Evolutionary conservation across 257 asterid species (phyloP), one percentile per base, ranked within the genome.

Genomic region (Solanum tarapatanum): DNA sequence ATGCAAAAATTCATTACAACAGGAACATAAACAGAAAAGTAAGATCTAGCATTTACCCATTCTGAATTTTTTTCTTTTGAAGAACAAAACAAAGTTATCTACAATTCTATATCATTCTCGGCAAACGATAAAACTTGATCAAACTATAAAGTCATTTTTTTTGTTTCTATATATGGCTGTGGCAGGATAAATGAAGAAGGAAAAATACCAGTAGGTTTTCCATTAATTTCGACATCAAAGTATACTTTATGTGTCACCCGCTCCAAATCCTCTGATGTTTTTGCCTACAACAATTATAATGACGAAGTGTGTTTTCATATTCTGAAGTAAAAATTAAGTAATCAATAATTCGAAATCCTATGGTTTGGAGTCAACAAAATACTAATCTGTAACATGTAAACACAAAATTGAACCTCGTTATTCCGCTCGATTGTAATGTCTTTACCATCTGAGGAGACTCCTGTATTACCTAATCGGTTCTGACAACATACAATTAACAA

Each of bases 181-280:
- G 10, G 28, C 8, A 35, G 16, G 82, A 36, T 74, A 74, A 5
- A 37, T 37, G 17, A 37, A 75, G 8, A 76, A 39, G 35, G 60
- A 39, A 76, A 74, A 12, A 1, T 91, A 95, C 98, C 99, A 37
- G 88, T 85, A 75, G 89, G 92, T 37, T 91, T 95, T 35, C 96
- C 98, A 87, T 92, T 74, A 84, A 96, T 95, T 73, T 96, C 92
- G 83, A 96, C 79, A 88, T 96, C 99, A 83, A 96, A 96, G 93
- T 86, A 96, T 48, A 95, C 99, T 90, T 91, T 96, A 86, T 90
- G 91, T 3, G 98, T 96, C 14, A 96, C 94, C 86, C 89, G 92
- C 87, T 92, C 97, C 55, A 68, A 85, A 89, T 90, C 93, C 86
- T 87, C 92, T 87, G 55, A 87, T 36, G 77, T 79, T 84, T 87